Conservation (phyloP, 192 early-diverging fungal species). For the Rhizoclosmatium globosum region DNA sequence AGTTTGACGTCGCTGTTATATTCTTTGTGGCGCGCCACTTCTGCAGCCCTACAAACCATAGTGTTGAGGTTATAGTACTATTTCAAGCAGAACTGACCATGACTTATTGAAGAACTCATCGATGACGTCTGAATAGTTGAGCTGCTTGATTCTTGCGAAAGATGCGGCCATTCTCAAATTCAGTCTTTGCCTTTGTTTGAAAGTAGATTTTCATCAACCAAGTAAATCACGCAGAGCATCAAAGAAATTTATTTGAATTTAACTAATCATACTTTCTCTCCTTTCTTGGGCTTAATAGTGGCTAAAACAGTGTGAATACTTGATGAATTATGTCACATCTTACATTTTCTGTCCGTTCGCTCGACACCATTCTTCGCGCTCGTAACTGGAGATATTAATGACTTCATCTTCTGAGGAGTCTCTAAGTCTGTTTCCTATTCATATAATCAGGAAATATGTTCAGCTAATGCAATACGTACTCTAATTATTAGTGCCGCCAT, state of each 20-base stretch:
- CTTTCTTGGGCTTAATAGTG: no score
- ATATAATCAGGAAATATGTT: background rate
- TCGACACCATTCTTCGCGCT: background rate
- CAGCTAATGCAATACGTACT: background rate
- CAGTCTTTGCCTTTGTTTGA: no score
- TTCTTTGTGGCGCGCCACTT: slow-evolving; percentile 16
- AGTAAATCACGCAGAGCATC: no score
- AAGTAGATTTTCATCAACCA: no score
- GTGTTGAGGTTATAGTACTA: background rate
- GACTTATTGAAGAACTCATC: slow-evolving; percentile 25
- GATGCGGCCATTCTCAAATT: slow-evolving; percentile 15
- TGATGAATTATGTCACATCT: background rate
- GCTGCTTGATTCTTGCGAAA: slow-evolving; percentile 9
- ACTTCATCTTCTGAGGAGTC: background rate
- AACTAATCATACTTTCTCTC: no score
- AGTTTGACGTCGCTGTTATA: slow-evolving; percentile 26
- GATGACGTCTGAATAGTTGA: slow-evolving; percentile 12
- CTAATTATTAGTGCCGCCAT: slow-evolving; percentile 46
- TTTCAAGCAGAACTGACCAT: slow-evolving; percentile 1
- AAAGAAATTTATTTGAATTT: no score
- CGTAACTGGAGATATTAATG: background rate
- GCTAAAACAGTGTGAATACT: background rate
- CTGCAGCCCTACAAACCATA: slow-evolving; percentile 3
- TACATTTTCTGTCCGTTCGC: background rate
- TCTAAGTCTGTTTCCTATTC: slow-evolving; percentile 5